Conservation (phyloP, 768 basidiomycete genomes). For the Collybia mongolica region DNA sequence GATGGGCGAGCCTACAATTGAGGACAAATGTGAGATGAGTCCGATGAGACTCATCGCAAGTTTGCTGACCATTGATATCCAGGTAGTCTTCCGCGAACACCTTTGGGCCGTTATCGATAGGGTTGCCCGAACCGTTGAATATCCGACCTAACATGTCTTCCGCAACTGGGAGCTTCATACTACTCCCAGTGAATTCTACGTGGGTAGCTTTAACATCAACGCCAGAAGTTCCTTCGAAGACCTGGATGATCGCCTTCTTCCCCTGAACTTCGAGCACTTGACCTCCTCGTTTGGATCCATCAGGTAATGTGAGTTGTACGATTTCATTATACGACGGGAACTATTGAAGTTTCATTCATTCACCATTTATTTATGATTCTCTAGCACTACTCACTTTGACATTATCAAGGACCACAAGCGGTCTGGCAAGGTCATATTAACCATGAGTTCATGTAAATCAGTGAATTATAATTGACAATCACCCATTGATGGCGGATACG, state of each 20-base stretch:
- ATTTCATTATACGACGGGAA: slow-evolving; percentile 99
- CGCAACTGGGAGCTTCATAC: slow-evolving; percentile 98
- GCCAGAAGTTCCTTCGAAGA: slow-evolving; percentile 97
- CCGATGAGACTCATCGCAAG: neutral
- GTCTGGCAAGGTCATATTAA: slow-evolving; percentile 50
- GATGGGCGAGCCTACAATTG: slow-evolving; percentile 83
- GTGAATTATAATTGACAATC: neutral
- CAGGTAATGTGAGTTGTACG: slow-evolving; percentile 91
- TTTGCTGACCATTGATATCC: slow-evolving; percentile 89
- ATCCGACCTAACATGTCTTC: slow-evolving; percentile 99
- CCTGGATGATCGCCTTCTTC: slow-evolving; percentile 98
- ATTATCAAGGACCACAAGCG: slow-evolving; percentile 95
- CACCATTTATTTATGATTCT: no score
- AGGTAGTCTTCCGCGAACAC: slow-evolving; percentile 99
- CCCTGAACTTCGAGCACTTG: slow-evolving; percentile 98
- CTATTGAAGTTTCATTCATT: slow-evolving; percentile 34
- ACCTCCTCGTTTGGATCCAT: slow-evolving; percentile 92
- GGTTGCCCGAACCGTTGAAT: slow-evolving; percentile 98
- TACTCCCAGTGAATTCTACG: slow-evolving; percentile 96
- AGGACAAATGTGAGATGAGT: neutral
- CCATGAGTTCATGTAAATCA: slow-evolving; percentile 12
- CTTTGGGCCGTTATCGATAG: slow-evolving; percentile 98
- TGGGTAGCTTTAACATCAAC: slow-evolving; percentile 97
- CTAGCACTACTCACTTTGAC: slow-evolving; percentile 71
- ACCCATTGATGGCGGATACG: slow-evolving; percentile 99